These are phyloP conservation scores for Pyrrhoderma noxium DNA, from an alignment of 1,284 basidiomycete species.

Conservation along the genomic window DNA sequence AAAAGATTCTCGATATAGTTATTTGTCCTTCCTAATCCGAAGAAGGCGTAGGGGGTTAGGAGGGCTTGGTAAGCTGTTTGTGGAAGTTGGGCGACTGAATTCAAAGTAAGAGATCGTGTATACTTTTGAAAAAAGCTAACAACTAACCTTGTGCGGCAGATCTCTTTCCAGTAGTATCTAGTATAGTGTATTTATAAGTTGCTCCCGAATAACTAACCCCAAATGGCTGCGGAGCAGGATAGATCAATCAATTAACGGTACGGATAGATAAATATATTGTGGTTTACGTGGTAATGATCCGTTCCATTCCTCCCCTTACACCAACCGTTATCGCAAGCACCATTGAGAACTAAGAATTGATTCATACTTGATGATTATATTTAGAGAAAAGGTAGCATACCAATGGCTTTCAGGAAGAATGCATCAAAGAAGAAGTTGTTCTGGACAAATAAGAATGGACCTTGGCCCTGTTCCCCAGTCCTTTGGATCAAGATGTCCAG, in stretches of 20 bases:
- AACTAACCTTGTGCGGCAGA: constrained; percentile 79
- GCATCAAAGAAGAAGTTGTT: constrained; percentile 99
- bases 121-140: not conserved
- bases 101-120: no score
- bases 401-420: constrained; percentile 95
- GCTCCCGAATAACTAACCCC: constrained; percentile 93
- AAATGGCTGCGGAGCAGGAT: constrained; percentile 56
- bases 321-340: constrained; percentile 79
- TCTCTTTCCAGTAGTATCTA: constrained; percentile 86
- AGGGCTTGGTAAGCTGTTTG: constrained; percentile 89
- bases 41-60: constrained; percentile 88
- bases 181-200: constrained; percentile 94
- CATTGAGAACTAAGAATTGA: constrained; percentile 70
- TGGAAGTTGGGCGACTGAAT: constrained; percentile 80
- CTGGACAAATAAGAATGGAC: constrained; percentile 78
- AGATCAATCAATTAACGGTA: not conserved
- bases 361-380: constrained; percentile 7
- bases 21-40: constrained; percentile 97
- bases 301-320: constrained; percentile 60
- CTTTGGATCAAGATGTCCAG: constrained; percentile 90
- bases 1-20: constrained; percentile 99
- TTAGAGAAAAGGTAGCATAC: constrained; percentile 34
- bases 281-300: constrained; percentile 64
- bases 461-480: constrained; percentile 56
- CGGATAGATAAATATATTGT: not conserved